Evolutionary conservation across 2,329 filamentous ascomycete genomes (phyloP).

Genomic region (Hypoxylon sp.): DNA sequence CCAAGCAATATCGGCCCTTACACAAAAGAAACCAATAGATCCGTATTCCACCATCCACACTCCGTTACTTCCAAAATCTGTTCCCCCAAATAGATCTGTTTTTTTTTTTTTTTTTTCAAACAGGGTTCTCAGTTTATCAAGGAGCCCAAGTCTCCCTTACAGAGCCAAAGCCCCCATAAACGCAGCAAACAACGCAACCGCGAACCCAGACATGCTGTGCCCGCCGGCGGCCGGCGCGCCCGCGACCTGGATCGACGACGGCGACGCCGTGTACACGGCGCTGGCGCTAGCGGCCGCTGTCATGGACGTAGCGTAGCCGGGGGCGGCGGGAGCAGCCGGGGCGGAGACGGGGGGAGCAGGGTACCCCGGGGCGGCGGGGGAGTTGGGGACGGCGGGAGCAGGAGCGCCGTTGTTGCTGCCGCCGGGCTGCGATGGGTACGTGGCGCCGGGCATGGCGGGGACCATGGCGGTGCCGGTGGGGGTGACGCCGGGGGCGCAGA

Average conservation of each 20-base stretch:
- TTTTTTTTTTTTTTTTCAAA: too few relatives aligned
- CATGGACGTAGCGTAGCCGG: slow-evolving; percentile 1
- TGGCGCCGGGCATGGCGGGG: slow-evolving; percentile 16
- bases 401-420: slow-evolving; percentile 4
- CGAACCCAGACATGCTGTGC: slow-evolving; percentile 7
- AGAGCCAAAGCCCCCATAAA: slow-evolving; percentile 25
- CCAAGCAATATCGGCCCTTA: neutral
- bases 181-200: slow-evolving; percentile 28
- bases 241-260: slow-evolving; percentile 24
- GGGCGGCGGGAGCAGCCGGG: slow-evolving; percentile 6
- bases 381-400: slow-evolving; percentile 9
- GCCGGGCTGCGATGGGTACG: slow-evolving; percentile 10
- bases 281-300: slow-evolving; percentile 13
- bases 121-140: too few relatives aligned
- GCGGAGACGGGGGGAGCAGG: slow-evolving; percentile 4
- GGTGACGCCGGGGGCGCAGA: slow-evolving; percentile 38
- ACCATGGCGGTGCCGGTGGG: slow-evolving; percentile 32
- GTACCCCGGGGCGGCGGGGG: slow-evolving; percentile 4
- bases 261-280: slow-evolving; percentile 10
- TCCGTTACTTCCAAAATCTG: too few relatives aligned
- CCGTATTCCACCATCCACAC: neutral
- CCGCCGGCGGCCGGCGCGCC: slow-evolving; percentile 17
- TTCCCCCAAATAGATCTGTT: too few relatives aligned
- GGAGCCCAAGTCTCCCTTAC: slow-evolving; percentile 6
- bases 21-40: neutral